Evolutionary conservation across 306 rosid genomes (phyloP), one percentile per base, ranked within the genome.

Genomic region (Rosa rugosa): DNA sequence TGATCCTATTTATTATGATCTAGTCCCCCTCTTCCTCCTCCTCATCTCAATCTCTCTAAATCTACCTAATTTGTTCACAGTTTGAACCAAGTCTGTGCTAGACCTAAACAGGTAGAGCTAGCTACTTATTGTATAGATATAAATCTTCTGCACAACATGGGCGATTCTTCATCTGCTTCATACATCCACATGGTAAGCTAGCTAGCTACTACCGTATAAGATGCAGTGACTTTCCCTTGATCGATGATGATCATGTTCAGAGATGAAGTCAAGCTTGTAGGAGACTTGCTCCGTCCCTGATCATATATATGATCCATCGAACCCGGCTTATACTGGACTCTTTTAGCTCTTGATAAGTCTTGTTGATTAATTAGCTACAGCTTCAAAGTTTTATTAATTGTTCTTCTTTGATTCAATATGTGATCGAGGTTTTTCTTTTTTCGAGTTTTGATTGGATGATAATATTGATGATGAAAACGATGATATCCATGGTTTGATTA

Each of bases 101-200:
- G 20, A 41, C n/a, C 31, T 11, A 40, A 60, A 60, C 36, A 23
- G 34, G 11, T 13, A 23, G 18, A 25, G 40, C 42, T 63, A 14
- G n/a, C 69, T 27, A 4, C 68, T 63, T n/a, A n/a, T n/a, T n/a
- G 18, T 17, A 22, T 53, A 53, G 23, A 14, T 49, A 47, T 56
- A 31, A 1, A 41, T 4, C 11, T 7, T 1, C 51, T 64, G 44
- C 40, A 75, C 57, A 64, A 51, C 83, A 90, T 92, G 91, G 98
- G 84, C 49, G 86, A 89, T 56, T 87, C 91, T 56, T 84, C 93
- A 25, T 84, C 99, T 60, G 96, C 97, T 76, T 85, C 97, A 53
- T 91, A 95, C 80, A 95, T 95, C 75, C 99, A 79, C 76, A 67
- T 91, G 96, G 99, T 91, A 79, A 82, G 90, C 45, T 46, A 20